phyloP scores from a whole-genome alignment of 768 basidiomycete genomes.

The Ramaria rubella region DNA sequence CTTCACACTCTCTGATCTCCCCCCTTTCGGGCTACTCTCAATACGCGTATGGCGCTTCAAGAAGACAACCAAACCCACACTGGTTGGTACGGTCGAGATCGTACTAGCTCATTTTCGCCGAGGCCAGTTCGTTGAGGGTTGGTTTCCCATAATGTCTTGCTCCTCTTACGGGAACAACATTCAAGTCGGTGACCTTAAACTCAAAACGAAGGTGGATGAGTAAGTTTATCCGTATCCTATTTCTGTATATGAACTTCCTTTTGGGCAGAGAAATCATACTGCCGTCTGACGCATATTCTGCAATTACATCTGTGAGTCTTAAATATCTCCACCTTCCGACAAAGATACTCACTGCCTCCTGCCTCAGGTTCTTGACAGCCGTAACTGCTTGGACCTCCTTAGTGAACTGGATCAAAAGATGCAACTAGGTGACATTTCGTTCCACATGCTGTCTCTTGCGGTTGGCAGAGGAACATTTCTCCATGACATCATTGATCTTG shows the following conservation, averaged over 20 bases:
- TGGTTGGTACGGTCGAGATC: slow-evolving; percentile 58
- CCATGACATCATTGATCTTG: slow-evolving; percentile 62
- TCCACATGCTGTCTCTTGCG: slow-evolving; percentile 61
- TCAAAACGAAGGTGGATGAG: slow-evolving; percentile 75
- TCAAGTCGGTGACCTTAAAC: slow-evolving; percentile 68
- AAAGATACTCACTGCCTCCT: slow-evolving; percentile 9
- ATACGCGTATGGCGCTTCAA: slow-evolving; percentile 67
- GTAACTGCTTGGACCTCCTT: slow-evolving; percentile 72
- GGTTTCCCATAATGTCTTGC: slow-evolving; percentile 67
- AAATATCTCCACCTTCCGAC: not conserved
- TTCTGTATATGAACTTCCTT: not conserved
- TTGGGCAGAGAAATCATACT: slow-evolving; percentile 66
- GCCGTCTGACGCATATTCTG: slow-evolving; percentile 55
- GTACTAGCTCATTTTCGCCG: slow-evolving; percentile 65
- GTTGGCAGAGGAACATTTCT: slow-evolving; percentile 60
- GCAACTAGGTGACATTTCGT: slow-evolving; percentile 56
- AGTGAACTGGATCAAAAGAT: slow-evolving; percentile 59
- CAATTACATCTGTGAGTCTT: slow-evolving; percentile 28
- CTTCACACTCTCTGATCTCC: slow-evolving; percentile 68
- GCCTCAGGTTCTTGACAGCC: slow-evolving; percentile 44
- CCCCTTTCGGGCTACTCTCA: slow-evolving; percentile 67
- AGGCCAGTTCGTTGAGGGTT: slow-evolving; percentile 71
- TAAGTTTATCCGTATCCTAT: slow-evolving; percentile 30
- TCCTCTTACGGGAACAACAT: slow-evolving; percentile 43
- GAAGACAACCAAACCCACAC: slow-evolving; percentile 44